phyloP scores from a whole-genome alignment of 345 rosid genomes.

The Pseudoturritis turrita region DNA sequence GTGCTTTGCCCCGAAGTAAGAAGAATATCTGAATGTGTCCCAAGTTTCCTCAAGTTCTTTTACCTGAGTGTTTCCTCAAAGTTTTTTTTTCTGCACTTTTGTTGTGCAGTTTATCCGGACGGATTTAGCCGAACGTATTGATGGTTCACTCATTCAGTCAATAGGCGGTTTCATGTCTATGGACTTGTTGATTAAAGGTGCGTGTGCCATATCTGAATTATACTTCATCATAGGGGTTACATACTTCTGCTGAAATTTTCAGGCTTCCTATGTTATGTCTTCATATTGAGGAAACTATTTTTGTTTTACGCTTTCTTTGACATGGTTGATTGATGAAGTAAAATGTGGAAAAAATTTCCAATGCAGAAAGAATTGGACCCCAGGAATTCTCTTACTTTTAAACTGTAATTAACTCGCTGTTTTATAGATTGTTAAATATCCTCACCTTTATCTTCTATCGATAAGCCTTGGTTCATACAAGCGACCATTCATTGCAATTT shows the following conservation, averaged over 20 bases:
- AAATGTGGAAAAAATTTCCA: too few relatives aligned
- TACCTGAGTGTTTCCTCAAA: neutral
- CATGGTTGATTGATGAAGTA: neutral
- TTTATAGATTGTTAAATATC: neutral
- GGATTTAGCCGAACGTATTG: constrained; percentile 41
- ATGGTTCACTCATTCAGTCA: constrained; percentile 27
- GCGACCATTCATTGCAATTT: neutral
- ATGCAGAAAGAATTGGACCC: neutral
- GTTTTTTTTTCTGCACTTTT: neutral
- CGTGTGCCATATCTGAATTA: neutral
- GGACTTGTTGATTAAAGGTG: constrained; percentile 80
- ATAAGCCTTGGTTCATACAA: neutral
- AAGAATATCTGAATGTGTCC: neutral
- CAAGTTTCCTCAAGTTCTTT: neutral
- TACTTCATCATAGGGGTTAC: neutral
- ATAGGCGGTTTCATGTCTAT: constrained; percentile 79
- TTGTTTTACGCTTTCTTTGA: neutral
- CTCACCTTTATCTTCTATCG: neutral
- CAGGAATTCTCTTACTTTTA: neutral
- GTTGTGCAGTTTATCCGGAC: constrained; percentile 75
- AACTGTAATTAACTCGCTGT: neutral
- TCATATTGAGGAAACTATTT: neutral
- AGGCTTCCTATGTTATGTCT: neutral
- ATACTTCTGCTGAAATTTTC: neutral
- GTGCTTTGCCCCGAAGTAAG: constrained; percentile 98